These are phyloP conservation scores for Penicillium sclerotiorum DNA, from an alignment of 2,329 filamentous ascomycete genomes.

Conservation along the genomic window DNA sequence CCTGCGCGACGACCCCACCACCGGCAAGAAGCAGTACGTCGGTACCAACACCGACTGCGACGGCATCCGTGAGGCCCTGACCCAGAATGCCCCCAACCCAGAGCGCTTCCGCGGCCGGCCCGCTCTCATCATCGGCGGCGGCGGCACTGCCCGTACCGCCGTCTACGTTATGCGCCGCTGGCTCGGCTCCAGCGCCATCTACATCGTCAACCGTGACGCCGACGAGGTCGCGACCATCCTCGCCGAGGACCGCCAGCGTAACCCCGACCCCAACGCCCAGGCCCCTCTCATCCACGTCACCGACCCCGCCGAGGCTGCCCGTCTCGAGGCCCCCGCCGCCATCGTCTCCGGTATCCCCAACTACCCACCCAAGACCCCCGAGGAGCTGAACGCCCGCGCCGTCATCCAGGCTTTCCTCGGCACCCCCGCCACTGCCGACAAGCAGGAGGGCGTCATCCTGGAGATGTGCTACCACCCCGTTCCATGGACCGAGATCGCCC, in stretches of 20 bases:
- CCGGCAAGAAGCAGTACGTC: slow-evolving; percentile 58
- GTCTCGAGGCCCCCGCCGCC: slow-evolving; percentile 63
- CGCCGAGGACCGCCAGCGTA: slow-evolving; percentile 64
- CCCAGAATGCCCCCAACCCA: slow-evolving; percentile 50
- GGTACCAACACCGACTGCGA: slow-evolving; percentile 83
- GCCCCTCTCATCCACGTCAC: slow-evolving; percentile 61
- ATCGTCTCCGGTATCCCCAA: slow-evolving; percentile 77
- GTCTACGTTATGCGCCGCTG: slow-evolving; percentile 74
- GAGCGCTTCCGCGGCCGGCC: slow-evolving; percentile 54
- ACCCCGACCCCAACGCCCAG: slow-evolving; percentile 35
- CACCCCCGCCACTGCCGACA: slow-evolving; percentile 12
- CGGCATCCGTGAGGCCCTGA: slow-evolving; percentile 73
- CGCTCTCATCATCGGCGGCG: slow-evolving; percentile 74
- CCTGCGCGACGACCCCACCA: slow-evolving; percentile 48
- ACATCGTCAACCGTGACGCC: slow-evolving; percentile 74
- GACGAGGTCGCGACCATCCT: slow-evolving; percentile 70
- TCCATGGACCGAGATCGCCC: slow-evolving; percentile 68
- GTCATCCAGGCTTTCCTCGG: slow-evolving; percentile 50
- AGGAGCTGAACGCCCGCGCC: slow-evolving; percentile 63
- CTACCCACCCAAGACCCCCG: slow-evolving; percentile 66
- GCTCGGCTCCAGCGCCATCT: slow-evolving; percentile 69
- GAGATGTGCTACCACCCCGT: slow-evolving; percentile 84
- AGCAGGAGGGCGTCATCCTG: slow-evolving; percentile 67
- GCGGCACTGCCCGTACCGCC: slow-evolving; percentile 75
- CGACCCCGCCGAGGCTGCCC: slow-evolving; percentile 61